These are phyloP conservation scores for Pichia sp. DNA, from an alignment of 1,139 yeast genomes.

Conservation along the genomic window DNA sequence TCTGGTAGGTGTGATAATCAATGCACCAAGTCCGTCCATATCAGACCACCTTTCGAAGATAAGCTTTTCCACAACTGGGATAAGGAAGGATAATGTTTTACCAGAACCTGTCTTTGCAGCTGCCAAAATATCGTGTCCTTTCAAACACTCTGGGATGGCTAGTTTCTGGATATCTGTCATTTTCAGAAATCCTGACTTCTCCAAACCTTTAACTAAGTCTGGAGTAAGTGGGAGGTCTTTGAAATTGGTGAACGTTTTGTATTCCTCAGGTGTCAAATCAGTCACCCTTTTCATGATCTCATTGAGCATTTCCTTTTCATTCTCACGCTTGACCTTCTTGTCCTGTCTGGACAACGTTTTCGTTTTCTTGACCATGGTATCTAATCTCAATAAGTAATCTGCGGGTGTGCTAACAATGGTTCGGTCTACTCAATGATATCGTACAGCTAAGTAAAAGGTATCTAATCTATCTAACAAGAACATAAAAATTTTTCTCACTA, in stretches of 20 bases:
- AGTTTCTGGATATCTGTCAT: constrained; percentile 83
- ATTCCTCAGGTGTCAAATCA: constrained; percentile 39
- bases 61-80: constrained; percentile 74
- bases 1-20: constrained; percentile 88
- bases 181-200: constrained; percentile 60
- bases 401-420: no score
- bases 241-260: constrained; percentile 19
- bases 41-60: constrained; percentile 76
- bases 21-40: constrained; percentile 87
- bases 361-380: constrained; percentile 37
- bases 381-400: no score
- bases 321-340: constrained; percentile 33
- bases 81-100: constrained; percentile 83
- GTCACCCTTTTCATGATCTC: constrained; percentile 41
- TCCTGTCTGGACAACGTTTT: constrained; percentile 32
- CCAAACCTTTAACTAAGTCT: constrained; percentile 63
- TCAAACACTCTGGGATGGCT: constrained; percentile 69
- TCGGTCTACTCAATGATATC: no score
- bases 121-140: constrained; percentile 79
- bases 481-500: no score
- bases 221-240: constrained; percentile 69
- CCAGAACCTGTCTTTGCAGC: constrained; percentile 98
- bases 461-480: no score
- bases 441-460: no score
- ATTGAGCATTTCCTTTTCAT: constrained; percentile 40